Conservation (phyloP, 2,329 filamentous ascomycete species). For the Phialocephala sp. region DNA sequence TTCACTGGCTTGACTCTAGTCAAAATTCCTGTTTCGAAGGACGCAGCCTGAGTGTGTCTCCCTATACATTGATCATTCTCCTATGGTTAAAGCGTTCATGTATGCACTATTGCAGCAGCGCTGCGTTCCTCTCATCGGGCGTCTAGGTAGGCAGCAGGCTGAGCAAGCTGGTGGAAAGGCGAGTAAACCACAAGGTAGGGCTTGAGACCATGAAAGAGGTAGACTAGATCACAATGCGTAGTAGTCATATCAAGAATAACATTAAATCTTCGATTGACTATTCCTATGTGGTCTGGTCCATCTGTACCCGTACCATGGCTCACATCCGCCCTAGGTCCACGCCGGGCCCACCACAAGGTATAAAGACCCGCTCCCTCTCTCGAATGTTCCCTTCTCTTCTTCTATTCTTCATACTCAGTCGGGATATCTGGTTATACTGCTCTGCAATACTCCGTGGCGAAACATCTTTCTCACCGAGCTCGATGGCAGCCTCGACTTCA, state of each 20-base stretch:
- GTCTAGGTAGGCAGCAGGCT: too few species aligned
- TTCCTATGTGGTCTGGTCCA: neutral
- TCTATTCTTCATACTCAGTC: constrained; percentile 3
- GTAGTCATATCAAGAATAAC: neutral
- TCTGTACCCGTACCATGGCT: neutral
- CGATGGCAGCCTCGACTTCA: neutral
- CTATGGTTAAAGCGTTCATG: too few species aligned
- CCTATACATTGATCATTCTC: too few species aligned
- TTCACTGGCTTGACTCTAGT: too few species aligned
- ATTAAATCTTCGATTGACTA: neutral
- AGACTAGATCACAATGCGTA: neutral
- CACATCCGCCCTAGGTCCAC: neutral
- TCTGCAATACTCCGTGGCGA: neutral
- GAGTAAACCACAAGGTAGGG: neutral
- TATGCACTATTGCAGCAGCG: too few species aligned
- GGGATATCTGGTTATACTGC: neutral
- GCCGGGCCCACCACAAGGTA: neutral
- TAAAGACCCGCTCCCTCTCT: neutral
- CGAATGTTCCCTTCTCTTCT: neutral
- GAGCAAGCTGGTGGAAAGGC: too few species aligned
- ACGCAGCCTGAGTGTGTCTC: too few species aligned
- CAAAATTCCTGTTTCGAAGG: too few species aligned
- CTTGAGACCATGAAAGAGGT: neutral
- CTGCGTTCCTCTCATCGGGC: too few species aligned
- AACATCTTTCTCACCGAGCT: neutral